Base-by-base conservation (phyloP, 75 land plant species). In the Selaginella tamariscina region DNA sequence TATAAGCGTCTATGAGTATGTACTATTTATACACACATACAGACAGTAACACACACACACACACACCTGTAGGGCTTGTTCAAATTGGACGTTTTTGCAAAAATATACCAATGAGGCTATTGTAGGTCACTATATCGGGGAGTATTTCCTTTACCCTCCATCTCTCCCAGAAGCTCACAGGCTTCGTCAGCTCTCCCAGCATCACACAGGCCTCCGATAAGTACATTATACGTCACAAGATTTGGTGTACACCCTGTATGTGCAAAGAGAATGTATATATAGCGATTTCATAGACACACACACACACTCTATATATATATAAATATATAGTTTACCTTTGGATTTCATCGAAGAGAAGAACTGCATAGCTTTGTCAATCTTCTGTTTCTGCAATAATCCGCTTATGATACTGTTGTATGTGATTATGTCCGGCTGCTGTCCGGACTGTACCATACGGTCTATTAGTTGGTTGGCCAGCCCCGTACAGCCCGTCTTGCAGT, bases 151-250 rank as follows among this genome's bases (percentile, higher is more conserved):
- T n/a, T 5, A 5, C 62, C 24, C 2, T 59, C 62, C 62, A 59
- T 59, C 26, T 59, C 62, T 5, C 26, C 21, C n/a, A 59, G 26
- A 2, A 59, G 24, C 21, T 59, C 27, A 9, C 26, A 26, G n/a
- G 62, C 62, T 5, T 59, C 62, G 24, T 59, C 21, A 8, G 62
- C 62, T 23, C 62, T 21, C 15, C 65, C 65, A 31, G 73, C 72
- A 20, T 70, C 49, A 66, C 88, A 85, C 55, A 73, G 82, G 13
- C 71, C 54, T 72, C 84, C 85, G 0, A 87, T 80, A 64, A 87
- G 49, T 80, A 80, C 85, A 15, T 82, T 75, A 56, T 76, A 82
- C 22, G 79, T 79, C 30, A 70, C 75, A 62, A 68, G 76, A 68
- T 72, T 74, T 15, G 91, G 83, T 29, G 75, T 60, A 32, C 77